phyloP scores from a whole-genome alignment of 345 rosid species.

The Draba incana region DNA sequence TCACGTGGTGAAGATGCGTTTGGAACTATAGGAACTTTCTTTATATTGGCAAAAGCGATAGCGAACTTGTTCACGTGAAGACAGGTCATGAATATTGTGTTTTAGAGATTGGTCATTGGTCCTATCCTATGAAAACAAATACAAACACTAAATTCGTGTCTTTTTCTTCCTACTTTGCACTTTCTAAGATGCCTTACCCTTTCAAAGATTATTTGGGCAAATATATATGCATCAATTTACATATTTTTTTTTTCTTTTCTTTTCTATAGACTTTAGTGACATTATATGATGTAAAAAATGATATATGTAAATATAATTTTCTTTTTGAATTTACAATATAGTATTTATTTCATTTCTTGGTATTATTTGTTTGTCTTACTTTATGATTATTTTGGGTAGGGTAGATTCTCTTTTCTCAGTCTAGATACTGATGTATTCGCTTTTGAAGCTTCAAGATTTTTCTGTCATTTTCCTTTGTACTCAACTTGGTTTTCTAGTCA shows the following conservation, averaged over 20 bases:
- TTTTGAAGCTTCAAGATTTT: not conserved
- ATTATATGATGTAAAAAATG: not conserved
- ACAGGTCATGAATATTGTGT: constrained; percentile 28
- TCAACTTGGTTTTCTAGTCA: not conserved
- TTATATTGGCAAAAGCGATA: constrained; percentile 1
- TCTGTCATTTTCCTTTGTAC: constrained; percentile 4
- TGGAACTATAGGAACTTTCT: not conserved
- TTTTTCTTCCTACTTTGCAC: constrained; percentile 20
- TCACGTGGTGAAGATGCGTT: constrained; percentile 27
- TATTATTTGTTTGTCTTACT: not conserved
- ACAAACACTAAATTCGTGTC: constrained; percentile 24
- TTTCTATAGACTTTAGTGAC: too few relatives aligned
- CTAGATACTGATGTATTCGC: constrained; percentile 1
- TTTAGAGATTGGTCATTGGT: constrained; percentile 35
- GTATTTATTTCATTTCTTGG: not conserved
- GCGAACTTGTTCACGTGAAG: constrained; percentile 38
- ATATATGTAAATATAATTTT: not conserved
- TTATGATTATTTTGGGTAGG: constrained; percentile 18
- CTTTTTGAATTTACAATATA: too few relatives aligned
- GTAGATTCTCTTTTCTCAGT: constrained; percentile 21
- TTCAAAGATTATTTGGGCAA: constrained; percentile 32
- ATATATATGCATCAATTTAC: not conserved
- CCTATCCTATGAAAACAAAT: not conserved
- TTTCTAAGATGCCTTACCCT: constrained; percentile 37
- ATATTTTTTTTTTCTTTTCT: not conserved